phyloP scores from a whole-genome alignment of 2,329 filamentous ascomycete species.

The Sclerotiophoma versabilis region DNA sequence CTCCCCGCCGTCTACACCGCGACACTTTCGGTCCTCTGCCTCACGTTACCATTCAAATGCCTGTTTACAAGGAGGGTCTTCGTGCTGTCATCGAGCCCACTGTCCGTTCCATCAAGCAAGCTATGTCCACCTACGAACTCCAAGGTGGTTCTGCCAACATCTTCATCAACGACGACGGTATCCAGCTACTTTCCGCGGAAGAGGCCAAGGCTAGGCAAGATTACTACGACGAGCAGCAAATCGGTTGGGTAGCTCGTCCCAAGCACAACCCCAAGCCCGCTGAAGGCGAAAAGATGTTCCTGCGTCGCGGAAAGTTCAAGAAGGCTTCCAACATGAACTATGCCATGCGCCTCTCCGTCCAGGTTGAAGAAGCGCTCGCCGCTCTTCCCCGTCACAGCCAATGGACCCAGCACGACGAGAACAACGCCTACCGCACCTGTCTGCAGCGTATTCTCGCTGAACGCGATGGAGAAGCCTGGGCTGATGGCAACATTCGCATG shows the following conservation, averaged over 20 bases:
- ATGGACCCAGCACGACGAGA: slow-evolving; percentile 46
- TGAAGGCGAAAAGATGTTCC: slow-evolving; percentile 28
- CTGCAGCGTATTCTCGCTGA: slow-evolving; percentile 70
- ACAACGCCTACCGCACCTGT: slow-evolving; percentile 39
- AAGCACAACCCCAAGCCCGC: slow-evolving; percentile 47
- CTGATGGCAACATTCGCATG: slow-evolving; percentile 83
- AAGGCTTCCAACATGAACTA: slow-evolving; percentile 78
- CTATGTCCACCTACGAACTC: slow-evolving; percentile 60
- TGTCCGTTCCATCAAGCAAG: slow-evolving; percentile 77
- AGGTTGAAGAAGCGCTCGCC: slow-evolving; percentile 66
- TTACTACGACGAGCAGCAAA: slow-evolving; percentile 59
- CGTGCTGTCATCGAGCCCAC: slow-evolving; percentile 77
- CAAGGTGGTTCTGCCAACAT: slow-evolving; percentile 71
- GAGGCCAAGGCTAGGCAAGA: slow-evolving; percentile 55
- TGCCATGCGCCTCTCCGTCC: slow-evolving; percentile 66
- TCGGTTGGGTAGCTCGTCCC: slow-evolving; percentile 59
- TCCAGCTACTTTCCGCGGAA: slow-evolving; percentile 64
- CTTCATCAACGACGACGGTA: slow-evolving; percentile 73
- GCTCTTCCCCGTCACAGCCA: slow-evolving; percentile 27
- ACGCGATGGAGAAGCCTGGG: slow-evolving; percentile 72
- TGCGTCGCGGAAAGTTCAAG: slow-evolving; percentile 48
- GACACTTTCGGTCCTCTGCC: slow-evolving; percentile 63
- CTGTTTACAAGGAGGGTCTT: slow-evolving; percentile 87
- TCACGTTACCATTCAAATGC: slow-evolving; percentile 79
- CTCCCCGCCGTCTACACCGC: slow-evolving; percentile 60